Evolutionary conservation across 768 basidiomycete genomes (phyloP).

Genomic region (Amanita polypyramis): DNA sequence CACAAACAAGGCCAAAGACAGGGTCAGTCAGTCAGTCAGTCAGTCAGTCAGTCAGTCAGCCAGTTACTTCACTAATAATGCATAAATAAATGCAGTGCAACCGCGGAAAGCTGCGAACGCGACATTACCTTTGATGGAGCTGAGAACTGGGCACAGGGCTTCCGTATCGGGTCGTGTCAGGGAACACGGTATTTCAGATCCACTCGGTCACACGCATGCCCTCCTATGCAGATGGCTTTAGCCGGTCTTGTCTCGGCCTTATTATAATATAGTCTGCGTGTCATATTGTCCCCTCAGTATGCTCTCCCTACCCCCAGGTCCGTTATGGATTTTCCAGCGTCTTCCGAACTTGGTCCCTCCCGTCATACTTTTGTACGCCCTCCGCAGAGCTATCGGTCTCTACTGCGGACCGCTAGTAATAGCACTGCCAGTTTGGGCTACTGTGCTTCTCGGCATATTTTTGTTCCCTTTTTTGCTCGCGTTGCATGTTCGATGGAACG

Average conservation of each 20-base stretch:
- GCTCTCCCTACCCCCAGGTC: conserved; percentile 12
- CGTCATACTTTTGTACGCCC: conserved; percentile 9
- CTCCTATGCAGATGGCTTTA: not conserved
- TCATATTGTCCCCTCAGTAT: not conserved
- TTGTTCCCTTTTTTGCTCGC: conserved; percentile 11
- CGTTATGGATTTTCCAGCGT: conserved; percentile 9
- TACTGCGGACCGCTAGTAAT: conserved; percentile 4
- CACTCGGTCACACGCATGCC: too few species aligned
- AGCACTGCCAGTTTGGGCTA: conserved; percentile 10
- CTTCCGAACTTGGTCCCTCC: conserved; percentile 11
- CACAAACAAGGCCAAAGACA: conserved; percentile 3
- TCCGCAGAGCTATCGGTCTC: conserved; percentile 3
- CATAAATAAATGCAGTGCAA: not conserved
- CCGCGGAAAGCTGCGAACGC: not conserved
- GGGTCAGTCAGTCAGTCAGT: not conserved
- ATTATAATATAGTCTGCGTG: too few species aligned
- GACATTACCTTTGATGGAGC: not conserved
- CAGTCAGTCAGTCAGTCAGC: too few species aligned
- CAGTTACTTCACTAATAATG: not conserved
- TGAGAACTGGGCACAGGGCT: conserved; percentile 9
- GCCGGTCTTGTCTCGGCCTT: not conserved
- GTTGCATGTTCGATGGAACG: conserved; percentile 9
- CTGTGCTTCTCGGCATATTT: conserved; percentile 6
- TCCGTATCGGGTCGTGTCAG: conserved; percentile 25
- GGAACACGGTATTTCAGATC: conserved; percentile 14